Base-by-base conservation (phyloP, 352 stramenopile species). In the Pythium grandisporangium region DNA sequence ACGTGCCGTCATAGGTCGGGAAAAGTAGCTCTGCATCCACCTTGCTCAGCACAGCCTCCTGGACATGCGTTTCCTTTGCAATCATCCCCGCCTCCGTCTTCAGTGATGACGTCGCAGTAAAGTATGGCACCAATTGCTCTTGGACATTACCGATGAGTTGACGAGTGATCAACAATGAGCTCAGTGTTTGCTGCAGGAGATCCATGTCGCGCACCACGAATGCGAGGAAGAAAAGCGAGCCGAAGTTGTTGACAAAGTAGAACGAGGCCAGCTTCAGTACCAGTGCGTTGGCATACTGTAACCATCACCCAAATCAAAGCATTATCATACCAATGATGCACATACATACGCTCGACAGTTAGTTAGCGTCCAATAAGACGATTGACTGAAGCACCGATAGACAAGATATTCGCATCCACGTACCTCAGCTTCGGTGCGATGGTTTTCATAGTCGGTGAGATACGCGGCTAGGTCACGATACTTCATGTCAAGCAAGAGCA, bases 211-310 rank as follows among this genome's bases (percentile, higher is more conserved):
- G 72, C 25, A 87, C 81, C 27, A 93, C 77, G 52, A 97, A 98
- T 7, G 88, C 87, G 49, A 98, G 83, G 62, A 98, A 98, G 58
- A 98, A 97, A 2, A 98, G 67, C 47, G 86, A 95, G 4, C 87
- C 85, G 55, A 98, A 98, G 70, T 98, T 97, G 70, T 96, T 98
- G 17, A 98, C 85, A 50, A 98, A 98, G 53, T 96, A 93, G 58
- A 99, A 99, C 30, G 95, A 82, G 48, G 97, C 96, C 5, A 98
- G 78, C 74, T 99, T 99, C 39, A 97, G 80, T 50, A 99, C 98
- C 26, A 98, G 83, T 1, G 82, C 77, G 27, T 96, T 95, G 7
- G 79, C 66, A 65, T 95, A 95, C 74, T 90, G 48, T 33, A 6
- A 24, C 5, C 17, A 4, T 26, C 25, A 36, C 20, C 1, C 16